These are phyloP conservation scores for Paecilomyces sp. DNA, from an alignment of 2,329 filamentous ascomycete genomes.

Conservation along the genomic window DNA sequence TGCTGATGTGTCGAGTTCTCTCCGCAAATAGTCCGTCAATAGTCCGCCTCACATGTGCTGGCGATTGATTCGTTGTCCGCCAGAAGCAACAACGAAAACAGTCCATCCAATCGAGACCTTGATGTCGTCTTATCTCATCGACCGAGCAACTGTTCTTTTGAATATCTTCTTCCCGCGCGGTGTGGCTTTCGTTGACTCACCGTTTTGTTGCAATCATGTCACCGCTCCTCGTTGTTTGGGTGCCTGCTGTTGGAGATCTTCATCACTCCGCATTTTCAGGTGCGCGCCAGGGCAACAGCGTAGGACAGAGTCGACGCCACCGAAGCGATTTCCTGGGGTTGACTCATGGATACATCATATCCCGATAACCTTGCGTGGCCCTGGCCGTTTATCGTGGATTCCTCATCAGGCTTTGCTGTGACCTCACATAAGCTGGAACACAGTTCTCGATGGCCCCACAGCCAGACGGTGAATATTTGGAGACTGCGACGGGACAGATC, in stretches of 20 bases:
- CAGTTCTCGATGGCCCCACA: neutral
- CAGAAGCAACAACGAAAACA: neutral
- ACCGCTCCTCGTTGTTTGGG: neutral
- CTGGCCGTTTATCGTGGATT: neutral
- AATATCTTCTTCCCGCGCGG: neutral
- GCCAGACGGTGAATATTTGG: neutral
- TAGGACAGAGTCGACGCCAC: neutral
- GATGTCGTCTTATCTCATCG: neutral
- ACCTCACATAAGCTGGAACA: neutral
- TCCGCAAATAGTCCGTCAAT: neutral
- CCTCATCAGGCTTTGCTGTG: slow-evolving; percentile 1
- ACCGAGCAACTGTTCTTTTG: neutral
- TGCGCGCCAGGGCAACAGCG: neutral
- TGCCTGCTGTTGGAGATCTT: neutral
- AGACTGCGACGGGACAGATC: neutral
- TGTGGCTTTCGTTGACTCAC: neutral
- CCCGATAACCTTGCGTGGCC: neutral
- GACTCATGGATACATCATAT: neutral
- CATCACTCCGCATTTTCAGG: neutral
- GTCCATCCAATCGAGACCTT: neutral
- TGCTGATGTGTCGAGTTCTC: neutral
- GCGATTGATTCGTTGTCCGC: neutral
- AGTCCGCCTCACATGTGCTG: neutral
- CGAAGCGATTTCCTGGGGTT: neutral
- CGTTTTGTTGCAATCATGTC: neutral